Percentiles rank a stretch among this genome's conserved stretches.
Evolutionary conservation across 805 yeast genomes (phyloP).

Genomic region (Teunomyces gatunensis): DNA sequence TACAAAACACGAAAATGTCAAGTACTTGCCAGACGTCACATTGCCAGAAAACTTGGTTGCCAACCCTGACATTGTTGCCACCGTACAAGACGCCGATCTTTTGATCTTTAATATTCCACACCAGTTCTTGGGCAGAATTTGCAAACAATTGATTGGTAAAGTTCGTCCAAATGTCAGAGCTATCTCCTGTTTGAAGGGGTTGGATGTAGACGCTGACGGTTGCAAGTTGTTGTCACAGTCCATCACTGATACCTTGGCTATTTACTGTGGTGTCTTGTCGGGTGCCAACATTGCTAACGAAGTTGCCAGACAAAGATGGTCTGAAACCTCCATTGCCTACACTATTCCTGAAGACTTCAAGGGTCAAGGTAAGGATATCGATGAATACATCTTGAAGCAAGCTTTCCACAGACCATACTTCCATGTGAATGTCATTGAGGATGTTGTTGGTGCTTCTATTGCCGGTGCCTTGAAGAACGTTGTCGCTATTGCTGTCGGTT

Average conservation of each 20-base stretch:
- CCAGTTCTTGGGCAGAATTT: conserved; percentile 82
- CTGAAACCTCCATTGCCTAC: conserved; percentile 97
- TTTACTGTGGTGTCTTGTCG: conserved; percentile 92
- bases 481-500: conserved; percentile 94
- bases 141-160: conserved; percentile 73
- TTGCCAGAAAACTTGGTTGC: conserved; percentile 88
- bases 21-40: conserved; percentile 84
- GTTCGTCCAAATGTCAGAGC: conserved; percentile 75
- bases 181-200: conserved; percentile 93
- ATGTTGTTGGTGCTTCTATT: conserved; percentile 93
- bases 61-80: conserved; percentile 74
- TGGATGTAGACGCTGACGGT: conserved; percentile 82
- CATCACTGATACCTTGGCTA: conserved; percentile 75
- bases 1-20: conserved; percentile 87
- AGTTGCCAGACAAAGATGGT: conserved; percentile 93
- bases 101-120: conserved; percentile 95
- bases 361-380: conserved; percentile 70
- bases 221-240: conserved; percentile 78
- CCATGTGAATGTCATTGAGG: conserved; percentile 90
- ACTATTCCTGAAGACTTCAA: conserved; percentile 66
- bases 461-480: conserved; percentile 98
- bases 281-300: conserved; percentile 98
- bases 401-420: conserved; percentile 97
- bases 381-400: conserved; percentile 66
- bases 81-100: conserved; percentile 80